Conservation (phyloP, 345 rosid species). For the Psidium guajava region DNA sequence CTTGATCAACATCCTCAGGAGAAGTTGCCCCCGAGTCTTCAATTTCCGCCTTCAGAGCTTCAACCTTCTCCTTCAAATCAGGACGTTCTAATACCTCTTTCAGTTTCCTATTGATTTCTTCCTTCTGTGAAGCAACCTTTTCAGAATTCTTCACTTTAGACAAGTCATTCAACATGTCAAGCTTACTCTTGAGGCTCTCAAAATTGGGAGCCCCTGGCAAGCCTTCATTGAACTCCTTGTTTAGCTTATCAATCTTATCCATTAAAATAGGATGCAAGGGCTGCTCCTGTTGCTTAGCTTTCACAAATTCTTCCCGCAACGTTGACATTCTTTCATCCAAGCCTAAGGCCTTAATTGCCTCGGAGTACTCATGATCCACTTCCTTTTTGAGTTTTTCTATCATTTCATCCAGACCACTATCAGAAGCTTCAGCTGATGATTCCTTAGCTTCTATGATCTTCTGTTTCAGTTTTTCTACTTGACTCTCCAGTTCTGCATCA, state of each 20-base stretch:
- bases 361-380: conserved; percentile 59
- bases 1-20: conserved; percentile 41
- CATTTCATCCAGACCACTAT: conserved; percentile 43
- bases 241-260: conserved; percentile 62
- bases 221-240: conserved; percentile 42
- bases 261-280: conserved; percentile 44
- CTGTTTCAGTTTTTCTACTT: conserved; percentile 58
- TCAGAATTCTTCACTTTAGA: conserved; percentile 41
- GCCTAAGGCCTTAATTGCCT: conserved; percentile 55
- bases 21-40: conserved; percentile 35
- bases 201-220: conserved; percentile 52
- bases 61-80: conserved; percentile 53
- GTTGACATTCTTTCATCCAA: conserved; percentile 34
- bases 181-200: conserved; percentile 49
- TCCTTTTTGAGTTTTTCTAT: conserved; percentile 57
- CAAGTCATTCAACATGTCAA: conserved; percentile 63
- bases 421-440: conserved; percentile 41
- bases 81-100: conserved; percentile 45
- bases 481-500: conserved; percentile 40
- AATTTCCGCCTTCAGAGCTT: conserved; percentile 44
- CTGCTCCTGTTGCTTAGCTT: conserved; percentile 39
- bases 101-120: conserved; percentile 46
- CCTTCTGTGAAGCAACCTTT: conserved; percentile 22
- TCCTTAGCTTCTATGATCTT: conserved; percentile 59
- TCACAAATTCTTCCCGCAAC: conserved; percentile 40